Evolutionary conservation across 768 basidiomycete species (phyloP).

Genomic region (Boletus rufocinnamomeus): DNA sequence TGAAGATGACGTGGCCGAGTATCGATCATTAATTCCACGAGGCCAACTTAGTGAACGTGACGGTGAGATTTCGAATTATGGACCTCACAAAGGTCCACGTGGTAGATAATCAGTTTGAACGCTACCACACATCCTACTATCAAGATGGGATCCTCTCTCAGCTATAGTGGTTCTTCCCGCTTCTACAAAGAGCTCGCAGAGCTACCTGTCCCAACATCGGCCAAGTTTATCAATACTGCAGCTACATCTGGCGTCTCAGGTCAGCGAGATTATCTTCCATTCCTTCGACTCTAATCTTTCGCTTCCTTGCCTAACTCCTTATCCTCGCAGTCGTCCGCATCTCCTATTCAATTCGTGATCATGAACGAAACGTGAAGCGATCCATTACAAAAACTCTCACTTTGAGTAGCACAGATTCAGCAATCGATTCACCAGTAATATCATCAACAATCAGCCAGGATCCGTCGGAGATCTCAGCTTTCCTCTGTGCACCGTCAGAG

Average conservation of each 20-base stretch:
- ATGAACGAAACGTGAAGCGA: constrained; percentile 50
- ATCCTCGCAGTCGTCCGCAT: constrained; percentile 42
- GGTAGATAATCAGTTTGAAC: background rate
- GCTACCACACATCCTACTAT: background rate
- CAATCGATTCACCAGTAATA: constrained; percentile 9
- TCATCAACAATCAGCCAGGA: constrained; percentile 21
- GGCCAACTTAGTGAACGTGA: background rate
- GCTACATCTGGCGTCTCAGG: constrained; percentile 20
- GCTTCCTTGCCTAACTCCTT: too few species aligned
- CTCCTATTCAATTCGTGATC: constrained; percentile 51
- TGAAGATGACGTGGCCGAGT: background rate
- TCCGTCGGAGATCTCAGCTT: constrained; percentile 41
- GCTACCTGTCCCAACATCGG: constrained; percentile 41
- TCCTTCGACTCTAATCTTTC: too few species aligned
- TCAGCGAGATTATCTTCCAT: constrained; percentile 1
- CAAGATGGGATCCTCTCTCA: constrained; percentile 20
- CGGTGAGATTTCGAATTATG: background rate
- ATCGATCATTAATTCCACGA: background rate
- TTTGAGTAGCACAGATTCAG: constrained; percentile 17
- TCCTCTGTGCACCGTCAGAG: constrained; percentile 45
- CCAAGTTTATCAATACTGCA: constrained; percentile 32
- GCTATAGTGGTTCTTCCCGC: constrained; percentile 20
- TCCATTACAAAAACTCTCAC: constrained; percentile 38
- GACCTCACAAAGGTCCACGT: background rate
- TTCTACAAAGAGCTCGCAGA: constrained; percentile 43